phyloP scores from a whole-genome alignment of 164 flowering plant species.

The Annona cherimola region DNA sequence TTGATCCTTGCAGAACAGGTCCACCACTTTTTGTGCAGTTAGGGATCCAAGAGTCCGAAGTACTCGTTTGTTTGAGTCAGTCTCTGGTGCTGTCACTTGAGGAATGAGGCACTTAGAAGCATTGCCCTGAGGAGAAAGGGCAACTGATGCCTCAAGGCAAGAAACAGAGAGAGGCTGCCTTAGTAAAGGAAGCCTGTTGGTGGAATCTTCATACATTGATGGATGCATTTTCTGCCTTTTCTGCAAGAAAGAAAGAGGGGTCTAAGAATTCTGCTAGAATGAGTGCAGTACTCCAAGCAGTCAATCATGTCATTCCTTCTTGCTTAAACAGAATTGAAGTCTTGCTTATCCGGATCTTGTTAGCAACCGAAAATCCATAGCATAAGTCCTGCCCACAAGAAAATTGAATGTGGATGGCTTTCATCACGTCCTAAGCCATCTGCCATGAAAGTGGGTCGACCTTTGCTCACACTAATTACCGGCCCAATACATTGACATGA shows the following conservation, averaged over 20 bases:
- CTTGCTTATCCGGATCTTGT: neutral
- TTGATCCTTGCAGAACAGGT: constrained; percentile 16
- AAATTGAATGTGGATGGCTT: neutral
- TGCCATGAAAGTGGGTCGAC: neutral
- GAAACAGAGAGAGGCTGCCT: constrained; percentile 17
- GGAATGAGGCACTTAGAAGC: constrained; percentile 11
- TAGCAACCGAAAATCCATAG: neutral
- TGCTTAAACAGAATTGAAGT: neutral
- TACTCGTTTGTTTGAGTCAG: constrained; percentile 2
- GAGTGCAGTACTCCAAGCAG: neutral
- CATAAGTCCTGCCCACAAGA: neutral
- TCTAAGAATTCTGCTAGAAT: neutral
- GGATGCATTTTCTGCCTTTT: constrained; percentile 74
- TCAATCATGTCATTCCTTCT: neutral
- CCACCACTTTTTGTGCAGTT: constrained; percentile 15
- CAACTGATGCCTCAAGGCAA: constrained; percentile 19
- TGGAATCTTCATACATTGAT: constrained; percentile 56
- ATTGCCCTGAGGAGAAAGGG: constrained; percentile 5
- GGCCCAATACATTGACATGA: neutral
- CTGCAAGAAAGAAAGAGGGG: constrained; percentile 25
- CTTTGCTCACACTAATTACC: neutral
- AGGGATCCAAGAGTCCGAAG: constrained; percentile 19
- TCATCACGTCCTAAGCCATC: neutral
- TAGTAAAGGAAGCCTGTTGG: constrained; percentile 26
- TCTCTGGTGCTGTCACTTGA: constrained; percentile 3